Base-by-base conservation (phyloP, 2,329 filamentous ascomycete genomes). In the Rugonectria rugulosa region DNA sequence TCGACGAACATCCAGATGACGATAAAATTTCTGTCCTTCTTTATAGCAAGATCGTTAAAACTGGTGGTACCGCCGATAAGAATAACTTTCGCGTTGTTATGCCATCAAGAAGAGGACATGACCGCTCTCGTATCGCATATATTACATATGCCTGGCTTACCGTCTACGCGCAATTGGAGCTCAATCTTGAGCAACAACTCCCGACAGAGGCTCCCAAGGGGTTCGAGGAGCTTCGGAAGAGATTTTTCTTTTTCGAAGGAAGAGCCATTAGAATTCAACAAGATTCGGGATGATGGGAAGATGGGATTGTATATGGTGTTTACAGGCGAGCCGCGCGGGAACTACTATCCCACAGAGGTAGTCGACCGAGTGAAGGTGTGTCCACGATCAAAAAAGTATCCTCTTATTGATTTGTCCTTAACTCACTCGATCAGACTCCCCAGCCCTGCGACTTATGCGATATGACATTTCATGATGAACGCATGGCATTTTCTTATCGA, bases 61-160 rank as follows among this genome's bases (percentile, higher is more conserved):
- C 20, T n/a, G 43, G 43, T 6, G 27, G 43, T 26, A 47, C 43
- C 23, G 27, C 31, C 8, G 34, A 43, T 32, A 55, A 44, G 27
- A 31, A 23, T n/a, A 53, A 54, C 14, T 48, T 54, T 17, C 37
- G 51, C 17, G 37, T 54, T n/a, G 21, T 54, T 24, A 54, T 47
- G 14, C 51, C 51, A 15, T 48, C 26, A 11, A 42, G 20, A 23
- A 40, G 31, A 23, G 29, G 23, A 24, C 12, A 4, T 37, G 24
- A n/a, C 32, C 24, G 26, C 11, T 54, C 44, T 41, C 19, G 29
- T n/a, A 21, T 48, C 34, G 51, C 43, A n/a, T 54, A 41, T 19
- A 26, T 54, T 21, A 54, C 51, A 8, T 54, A 48, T 26, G 43
- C 51, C 21, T 54, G 43, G 51, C 43, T 54, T 15, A 32, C 29